phyloP scores from a whole-genome alignment of 495 filamentous ascomycete species.

The Platismatia glauca region DNA sequence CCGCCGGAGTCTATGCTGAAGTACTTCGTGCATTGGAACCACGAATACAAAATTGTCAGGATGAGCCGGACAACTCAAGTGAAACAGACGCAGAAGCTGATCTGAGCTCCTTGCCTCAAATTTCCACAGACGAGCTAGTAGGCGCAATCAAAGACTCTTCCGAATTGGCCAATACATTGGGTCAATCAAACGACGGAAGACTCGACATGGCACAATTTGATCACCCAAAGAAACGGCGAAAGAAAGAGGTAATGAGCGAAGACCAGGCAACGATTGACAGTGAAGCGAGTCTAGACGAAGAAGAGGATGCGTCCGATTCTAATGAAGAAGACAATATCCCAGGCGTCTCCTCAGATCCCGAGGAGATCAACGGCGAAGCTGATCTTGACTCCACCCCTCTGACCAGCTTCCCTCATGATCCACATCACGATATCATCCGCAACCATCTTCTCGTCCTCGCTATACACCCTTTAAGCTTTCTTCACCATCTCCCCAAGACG shows the following conservation, averaged over 20 bases:
- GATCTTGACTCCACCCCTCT: slow-evolving; percentile 17
- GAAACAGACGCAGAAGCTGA: slow-evolving; percentile 48
- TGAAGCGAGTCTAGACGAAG: slow-evolving; percentile 19
- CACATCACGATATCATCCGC: slow-evolving; percentile 36
- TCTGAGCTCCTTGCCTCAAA: slow-evolving; percentile 29
- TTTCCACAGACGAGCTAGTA: slow-evolving; percentile 42
- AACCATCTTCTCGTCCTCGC: slow-evolving; percentile 70
- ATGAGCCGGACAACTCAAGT: slow-evolving; percentile 38
- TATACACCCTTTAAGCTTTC: slow-evolving; percentile 61
- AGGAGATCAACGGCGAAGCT: slow-evolving; percentile 34
- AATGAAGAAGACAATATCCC: slow-evolving; percentile 27
- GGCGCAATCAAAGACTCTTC: slow-evolving; percentile 37
- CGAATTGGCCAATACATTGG: slow-evolving; percentile 30
- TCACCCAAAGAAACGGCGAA: slow-evolving; percentile 22
- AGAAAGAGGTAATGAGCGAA: slow-evolving; percentile 11
- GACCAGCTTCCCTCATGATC: slow-evolving; percentile 3
- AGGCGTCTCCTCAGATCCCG: slow-evolving; percentile 26
- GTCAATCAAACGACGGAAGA: slow-evolving; percentile 12
- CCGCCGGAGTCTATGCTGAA: slow-evolving; percentile 64
- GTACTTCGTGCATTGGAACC: slow-evolving; percentile 62
- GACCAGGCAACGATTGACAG: slow-evolving; percentile 9
- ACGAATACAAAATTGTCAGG: slow-evolving; percentile 53
- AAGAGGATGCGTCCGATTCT: slow-evolving; percentile 36
- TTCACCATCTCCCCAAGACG: slow-evolving; percentile 35
- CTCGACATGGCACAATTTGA: slow-evolving; percentile 3